Conservation (phyloP, 345 rosid genomes). For the Eucalyptus cladocalyx region DNA sequence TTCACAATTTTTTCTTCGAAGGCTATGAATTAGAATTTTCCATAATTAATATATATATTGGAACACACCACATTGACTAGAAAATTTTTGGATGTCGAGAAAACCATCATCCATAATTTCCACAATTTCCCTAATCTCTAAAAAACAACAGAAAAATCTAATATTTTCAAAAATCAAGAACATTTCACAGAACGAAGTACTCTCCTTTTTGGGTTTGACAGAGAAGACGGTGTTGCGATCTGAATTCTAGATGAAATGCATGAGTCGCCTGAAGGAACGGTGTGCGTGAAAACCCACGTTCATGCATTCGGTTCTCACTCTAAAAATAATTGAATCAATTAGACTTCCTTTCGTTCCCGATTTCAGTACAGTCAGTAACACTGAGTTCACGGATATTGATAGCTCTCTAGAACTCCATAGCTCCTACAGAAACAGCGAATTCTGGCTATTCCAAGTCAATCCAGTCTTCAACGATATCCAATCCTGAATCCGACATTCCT, state of each 20-base stretch:
- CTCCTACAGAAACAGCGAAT: no score
- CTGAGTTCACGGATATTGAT: no score
- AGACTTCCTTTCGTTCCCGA: neutral
- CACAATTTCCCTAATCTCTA: neutral
- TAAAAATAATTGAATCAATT: no score
- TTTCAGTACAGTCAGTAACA: no score
- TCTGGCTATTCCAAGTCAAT: no score
- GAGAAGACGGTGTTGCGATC: accelerated
- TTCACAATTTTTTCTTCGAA: neutral
- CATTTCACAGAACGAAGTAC: neutral
- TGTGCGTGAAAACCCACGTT: neutral
- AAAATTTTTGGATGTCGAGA: neutral
- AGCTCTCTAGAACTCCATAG: no score
- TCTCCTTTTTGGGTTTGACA: neutral
- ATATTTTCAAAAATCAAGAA: neutral
- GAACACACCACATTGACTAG: accelerated
- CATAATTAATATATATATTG: neutral
- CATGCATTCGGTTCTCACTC: neutral
- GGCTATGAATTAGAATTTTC: neutral
- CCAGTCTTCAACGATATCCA: no score
- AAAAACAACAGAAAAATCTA: neutral
- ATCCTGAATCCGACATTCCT: no score
- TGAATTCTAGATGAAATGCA: neutral
- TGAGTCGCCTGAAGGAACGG: neutral
- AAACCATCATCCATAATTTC: neutral